phyloP scores from a whole-genome alignment of 225 moss, liverwort and hornwort genomes.

The Lunularia cruciata region DNA sequence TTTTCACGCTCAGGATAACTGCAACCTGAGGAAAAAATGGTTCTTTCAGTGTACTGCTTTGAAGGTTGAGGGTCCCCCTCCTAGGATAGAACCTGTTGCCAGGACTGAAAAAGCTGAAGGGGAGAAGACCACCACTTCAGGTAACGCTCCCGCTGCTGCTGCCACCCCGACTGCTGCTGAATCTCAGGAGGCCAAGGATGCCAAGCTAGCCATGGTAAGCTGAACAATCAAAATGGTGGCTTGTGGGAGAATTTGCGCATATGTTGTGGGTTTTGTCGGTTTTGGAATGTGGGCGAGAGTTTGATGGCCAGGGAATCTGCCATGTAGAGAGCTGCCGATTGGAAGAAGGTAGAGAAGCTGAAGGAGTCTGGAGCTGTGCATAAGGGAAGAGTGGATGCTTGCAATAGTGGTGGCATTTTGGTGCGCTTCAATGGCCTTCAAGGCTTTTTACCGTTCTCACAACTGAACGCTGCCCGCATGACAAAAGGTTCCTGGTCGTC shows the following conservation, averaged over 20 bases:
- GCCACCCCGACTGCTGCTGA: constrained; percentile 8
- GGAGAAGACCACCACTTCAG: neutral
- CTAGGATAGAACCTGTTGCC: constrained; percentile 10
- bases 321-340: constrained; percentile 82
- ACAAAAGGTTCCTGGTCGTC: constrained; percentile 56
- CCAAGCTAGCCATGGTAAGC: constrained; percentile 30
- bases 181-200: constrained; percentile 31
- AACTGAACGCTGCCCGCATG: constrained; percentile 68
- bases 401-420: constrained; percentile 93
- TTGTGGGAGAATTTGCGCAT: neutral
- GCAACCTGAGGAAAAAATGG: neutral
- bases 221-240: neutral
- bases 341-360: constrained; percentile 89
- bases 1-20: neutral
- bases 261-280: neutral
- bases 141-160: constrained; percentile 13
- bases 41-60: constrained; percentile 10
- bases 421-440: constrained; percentile 92
- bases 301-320: constrained; percentile 2
- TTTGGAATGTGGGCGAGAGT: neutral
- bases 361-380: constrained; percentile 70
- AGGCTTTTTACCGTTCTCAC: constrained; percentile 96
- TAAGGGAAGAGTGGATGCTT: constrained; percentile 82
- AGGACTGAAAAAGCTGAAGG: constrained; percentile 31
- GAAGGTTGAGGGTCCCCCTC: constrained; percentile 20